Evolutionary conservation across 306 rosid species (phyloP).

Genomic region (Gillenia trifoliata): DNA sequence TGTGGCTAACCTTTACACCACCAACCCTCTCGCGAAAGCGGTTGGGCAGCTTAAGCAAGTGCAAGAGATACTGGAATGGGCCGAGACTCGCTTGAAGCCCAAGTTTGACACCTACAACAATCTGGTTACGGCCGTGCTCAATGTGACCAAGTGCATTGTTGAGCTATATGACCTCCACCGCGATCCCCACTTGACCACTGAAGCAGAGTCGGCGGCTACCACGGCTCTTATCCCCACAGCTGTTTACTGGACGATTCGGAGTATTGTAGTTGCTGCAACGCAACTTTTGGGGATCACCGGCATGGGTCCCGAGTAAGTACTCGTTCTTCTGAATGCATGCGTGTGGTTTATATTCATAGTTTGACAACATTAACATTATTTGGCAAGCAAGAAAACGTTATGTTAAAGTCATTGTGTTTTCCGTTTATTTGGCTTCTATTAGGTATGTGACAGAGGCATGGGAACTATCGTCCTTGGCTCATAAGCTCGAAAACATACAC

Average conservation of each 20-base stretch:
- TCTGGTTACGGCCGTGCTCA: constrained; percentile 40
- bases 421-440: background rate
- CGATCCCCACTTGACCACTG: constrained; percentile 31
- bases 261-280: constrained; percentile 48
- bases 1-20: constrained; percentile 36
- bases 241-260: constrained; percentile 65
- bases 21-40: constrained; percentile 46
- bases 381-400: background rate
- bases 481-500: constrained; percentile 47
- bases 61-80: constrained; percentile 37
- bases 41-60: constrained; percentile 48
- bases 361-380: background rate
- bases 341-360: background rate
- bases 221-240: constrained; percentile 44
- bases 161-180: constrained; percentile 46
- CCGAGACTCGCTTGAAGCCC: constrained; percentile 24
- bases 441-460: constrained; percentile 58
- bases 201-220: constrained; percentile 19
- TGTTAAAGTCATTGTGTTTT: background rate
- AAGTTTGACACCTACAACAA: constrained; percentile 41
- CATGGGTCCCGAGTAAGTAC: constrained; percentile 39
- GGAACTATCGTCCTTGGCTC: constrained; percentile 68
- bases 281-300: constrained; percentile 44
- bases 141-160: constrained; percentile 46
- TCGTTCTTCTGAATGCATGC: background rate